A percentile compares a stretch with the other conserved stretches of the same genome.
Conservation (phyloP, 176 grass and related monocot genomes). For the Oryza meyeriana region DNA sequence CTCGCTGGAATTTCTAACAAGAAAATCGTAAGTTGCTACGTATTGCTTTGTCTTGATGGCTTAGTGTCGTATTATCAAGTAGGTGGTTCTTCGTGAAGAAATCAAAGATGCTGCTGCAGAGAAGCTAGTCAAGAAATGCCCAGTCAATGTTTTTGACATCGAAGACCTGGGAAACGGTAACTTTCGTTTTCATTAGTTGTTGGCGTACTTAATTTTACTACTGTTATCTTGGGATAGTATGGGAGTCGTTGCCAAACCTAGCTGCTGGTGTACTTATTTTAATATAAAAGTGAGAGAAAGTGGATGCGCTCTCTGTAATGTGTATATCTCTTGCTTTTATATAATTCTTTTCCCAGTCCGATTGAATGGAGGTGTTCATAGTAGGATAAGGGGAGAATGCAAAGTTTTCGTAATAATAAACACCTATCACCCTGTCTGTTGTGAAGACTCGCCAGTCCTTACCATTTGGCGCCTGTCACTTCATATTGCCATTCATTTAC, state of each 20-base stretch:
- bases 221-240: not conserved
- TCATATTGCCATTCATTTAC: not conserved
- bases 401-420: not conserved
- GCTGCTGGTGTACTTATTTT: not conserved
- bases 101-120: slow-evolving; percentile 59
- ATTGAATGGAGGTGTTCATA: not conserved
- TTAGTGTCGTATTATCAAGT: slow-evolving; percentile 24
- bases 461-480: not conserved
- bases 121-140: slow-evolving; percentile 68
- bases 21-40: not conserved
- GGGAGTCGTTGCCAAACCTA: not conserved
- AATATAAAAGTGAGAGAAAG: not conserved
- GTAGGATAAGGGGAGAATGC: not conserved
- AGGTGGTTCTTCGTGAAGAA: slow-evolving; percentile 71
- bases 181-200: not conserved
- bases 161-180: slow-evolving; percentile 84
- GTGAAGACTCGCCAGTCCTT: not conserved
- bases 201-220: not conserved
- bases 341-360: not conserved
- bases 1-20: not conserved
- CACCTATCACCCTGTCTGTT: not conserved
- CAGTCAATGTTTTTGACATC: slow-evolving; percentile 89
- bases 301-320: not conserved
- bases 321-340: not conserved
- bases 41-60: not conserved